Base-by-base conservation (phyloP, 495 filamentous ascomycete species). In the Aspergillus wentii region DNA sequence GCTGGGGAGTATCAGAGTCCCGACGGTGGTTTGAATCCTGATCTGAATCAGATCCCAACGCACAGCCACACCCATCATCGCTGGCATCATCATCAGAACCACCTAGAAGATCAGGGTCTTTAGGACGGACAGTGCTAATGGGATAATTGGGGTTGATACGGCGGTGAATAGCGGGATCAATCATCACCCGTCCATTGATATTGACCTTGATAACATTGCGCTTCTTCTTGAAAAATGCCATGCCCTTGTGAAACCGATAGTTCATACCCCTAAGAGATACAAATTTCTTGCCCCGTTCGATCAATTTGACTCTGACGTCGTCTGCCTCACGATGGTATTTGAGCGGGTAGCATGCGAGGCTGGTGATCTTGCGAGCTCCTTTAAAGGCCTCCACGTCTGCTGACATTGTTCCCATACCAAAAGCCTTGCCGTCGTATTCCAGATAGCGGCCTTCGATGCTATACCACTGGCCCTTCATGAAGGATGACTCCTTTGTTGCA, bases 171-270 rank as follows among this genome's bases (percentile, higher is more conserved):
- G 80, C 80, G 1, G 89, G 84, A 52, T 96, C 90, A 25, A 95
- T 74, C 90, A 95, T 95, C 44, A 95, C 79, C 32, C 90, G 80
- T 20, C 87, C 85, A 46, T 94, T 94, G 65, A 94, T 84, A 42
- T 89, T 89, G 64, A 94, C 79, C 58, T 92, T 94, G 59, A 81
- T 71, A 17, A 94, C 71, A 31, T 74, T 61, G 43, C 80, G 78
- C 69, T 87, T 87, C 62, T 85, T 88, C 68, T 92, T 91, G 61
- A 78, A 75, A 56, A 86, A 95, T 0, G 84, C 90, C 69, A 76
- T 74, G 10, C 72, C 90, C 36, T 91, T 82, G 61, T 89, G 84
- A 56, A 77, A 83, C 44, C 81, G 83, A 62, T 94, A 94, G 49
- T 91, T 82, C 73, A 90, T 87, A 15, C 90, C 88, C 39, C 80